phyloP scores from a whole-genome alignment of 345 rosid species.

The Gossypium longicalyx region DNA sequence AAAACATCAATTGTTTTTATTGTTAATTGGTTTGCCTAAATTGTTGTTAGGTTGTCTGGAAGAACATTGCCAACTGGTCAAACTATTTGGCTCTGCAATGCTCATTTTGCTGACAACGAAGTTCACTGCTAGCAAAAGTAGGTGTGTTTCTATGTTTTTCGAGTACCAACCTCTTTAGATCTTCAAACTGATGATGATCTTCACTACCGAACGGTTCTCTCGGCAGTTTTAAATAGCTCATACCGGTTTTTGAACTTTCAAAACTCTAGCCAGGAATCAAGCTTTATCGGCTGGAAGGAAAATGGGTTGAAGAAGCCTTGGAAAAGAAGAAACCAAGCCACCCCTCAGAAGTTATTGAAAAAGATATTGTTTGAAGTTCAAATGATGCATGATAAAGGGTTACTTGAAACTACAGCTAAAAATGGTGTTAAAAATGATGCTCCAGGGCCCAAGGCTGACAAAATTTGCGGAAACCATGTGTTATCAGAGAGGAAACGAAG shows the following conservation, averaged over 20 bases:
- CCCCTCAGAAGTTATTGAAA: slow-evolving; percentile 58
- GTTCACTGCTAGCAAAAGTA: slow-evolving; percentile 89
- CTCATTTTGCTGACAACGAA: slow-evolving; percentile 77
- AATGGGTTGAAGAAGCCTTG: slow-evolving; percentile 19
- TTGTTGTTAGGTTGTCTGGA: slow-evolving; percentile 71
- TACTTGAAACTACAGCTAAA: slow-evolving; percentile 33
- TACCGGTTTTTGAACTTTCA: slow-evolving; percentile 46
- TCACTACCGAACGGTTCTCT: slow-evolving; percentile 58
- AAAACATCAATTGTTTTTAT: background rate
- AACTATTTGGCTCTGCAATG: slow-evolving; percentile 79
- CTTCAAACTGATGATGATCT: slow-evolving; percentile 33
- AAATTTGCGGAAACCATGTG: slow-evolving; percentile 32
- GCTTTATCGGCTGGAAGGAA: slow-evolving; percentile 62
- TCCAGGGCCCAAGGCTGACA: slow-evolving; percentile 45
- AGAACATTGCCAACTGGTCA: slow-evolving; percentile 48
- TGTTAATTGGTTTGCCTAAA: background rate
- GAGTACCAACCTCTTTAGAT: slow-evolving; percentile 22
- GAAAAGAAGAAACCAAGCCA: slow-evolving; percentile 21
- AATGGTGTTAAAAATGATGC: slow-evolving; percentile 27
- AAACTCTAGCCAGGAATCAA: slow-evolving; percentile 42
- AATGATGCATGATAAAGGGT: slow-evolving; percentile 36
- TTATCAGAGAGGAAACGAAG: slow-evolving; percentile 43
- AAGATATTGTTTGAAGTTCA: slow-evolving; percentile 73
- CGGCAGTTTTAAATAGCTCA: slow-evolving; percentile 57
- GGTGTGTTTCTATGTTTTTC: background rate